Percentiles rank a stretch among this genome's conserved stretches.
Evolutionary conservation across 805 yeast species (phyloP).

Genomic region (Ogataea trehalophila): DNA sequence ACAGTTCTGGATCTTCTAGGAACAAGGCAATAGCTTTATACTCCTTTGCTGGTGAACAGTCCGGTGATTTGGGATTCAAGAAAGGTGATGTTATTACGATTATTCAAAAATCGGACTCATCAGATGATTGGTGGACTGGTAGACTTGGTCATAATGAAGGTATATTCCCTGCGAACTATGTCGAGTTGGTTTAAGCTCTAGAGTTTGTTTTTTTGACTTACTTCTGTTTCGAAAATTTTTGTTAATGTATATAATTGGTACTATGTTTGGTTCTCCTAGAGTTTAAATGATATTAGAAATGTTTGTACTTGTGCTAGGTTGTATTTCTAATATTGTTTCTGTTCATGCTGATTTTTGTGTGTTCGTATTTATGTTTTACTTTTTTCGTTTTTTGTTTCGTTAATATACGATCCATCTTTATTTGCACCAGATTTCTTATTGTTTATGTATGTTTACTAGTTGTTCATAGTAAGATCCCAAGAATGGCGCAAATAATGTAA

Average conservation of each 20-base stretch:
- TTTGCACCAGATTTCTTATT: no score
- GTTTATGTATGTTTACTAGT: no score
- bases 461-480: no score
- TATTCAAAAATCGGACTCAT: constrained; percentile 77
- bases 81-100: constrained; percentile 93
- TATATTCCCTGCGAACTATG: constrained; percentile 96
- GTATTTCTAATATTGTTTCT: no score
- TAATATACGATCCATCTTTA: no score
- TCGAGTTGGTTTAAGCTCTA: constrained; percentile 55
- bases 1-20: constrained; percentile 31
- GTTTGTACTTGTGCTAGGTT: no score
- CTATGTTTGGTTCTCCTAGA: no score
- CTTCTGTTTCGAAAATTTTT: background rate
- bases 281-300: no score
- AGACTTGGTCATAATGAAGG: constrained; percentile 79
- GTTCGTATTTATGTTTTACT: no score
- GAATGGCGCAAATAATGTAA: no score
- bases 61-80: constrained; percentile 88
- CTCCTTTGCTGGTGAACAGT: constrained; percentile 85
- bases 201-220: background rate
- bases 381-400: no score
- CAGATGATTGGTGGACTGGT: constrained; percentile 99
- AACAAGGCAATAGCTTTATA: constrained; percentile 88
- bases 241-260: background rate
- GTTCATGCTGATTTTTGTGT: no score